Percentiles rank a stretch among this genome's conserved stretches.
These are phyloP conservation scores for Clavispora phyllophila DNA, from an alignment of 805 yeast species.

Conservation along the genomic window DNA sequence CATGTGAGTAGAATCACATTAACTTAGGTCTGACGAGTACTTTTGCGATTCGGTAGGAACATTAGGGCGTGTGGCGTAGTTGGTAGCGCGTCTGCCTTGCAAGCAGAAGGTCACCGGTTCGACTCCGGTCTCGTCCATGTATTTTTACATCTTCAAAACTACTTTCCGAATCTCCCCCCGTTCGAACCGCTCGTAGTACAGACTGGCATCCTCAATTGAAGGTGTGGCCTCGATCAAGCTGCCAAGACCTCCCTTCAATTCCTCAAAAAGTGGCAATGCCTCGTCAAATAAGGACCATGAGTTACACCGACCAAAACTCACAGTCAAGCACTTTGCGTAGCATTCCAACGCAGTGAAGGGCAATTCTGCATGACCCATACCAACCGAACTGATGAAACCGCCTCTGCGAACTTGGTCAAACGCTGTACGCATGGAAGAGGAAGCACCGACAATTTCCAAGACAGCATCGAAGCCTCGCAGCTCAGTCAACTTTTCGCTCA, in stretches of 20 bases:
- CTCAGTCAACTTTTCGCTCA: constrained; percentile 32
- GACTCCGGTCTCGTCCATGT: constrained; percentile 69
- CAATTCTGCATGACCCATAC: constrained; percentile 54
- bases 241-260: constrained; percentile 39
- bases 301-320: constrained; percentile 63
- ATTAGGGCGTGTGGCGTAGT: constrained; percentile 75
- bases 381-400: constrained; percentile 54
- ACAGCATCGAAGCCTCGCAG: constrained; percentile 56
- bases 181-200: constrained; percentile 50
- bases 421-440: constrained; percentile 45
- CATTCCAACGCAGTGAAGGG: constrained; percentile 57
- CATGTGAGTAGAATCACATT: too few species aligned
- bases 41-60: not conserved
- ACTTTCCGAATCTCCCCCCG: constrained; percentile 51
- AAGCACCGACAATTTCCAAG: constrained; percentile 56
- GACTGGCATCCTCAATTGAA: constrained; percentile 39
- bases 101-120: constrained; percentile 74
- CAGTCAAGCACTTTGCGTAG: constrained; percentile 49
- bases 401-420: constrained; percentile 52
- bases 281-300: constrained; percentile 53
- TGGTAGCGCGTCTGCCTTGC: constrained; percentile 81
- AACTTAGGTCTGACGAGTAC: too few species aligned
- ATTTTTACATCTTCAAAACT: constrained; percentile 34
- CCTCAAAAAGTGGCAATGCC: constrained; percentile 44
- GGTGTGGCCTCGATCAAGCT: constrained; percentile 48